Conservation (phyloP, 139 green algal species). For the Coelastrella sp. region DNA sequence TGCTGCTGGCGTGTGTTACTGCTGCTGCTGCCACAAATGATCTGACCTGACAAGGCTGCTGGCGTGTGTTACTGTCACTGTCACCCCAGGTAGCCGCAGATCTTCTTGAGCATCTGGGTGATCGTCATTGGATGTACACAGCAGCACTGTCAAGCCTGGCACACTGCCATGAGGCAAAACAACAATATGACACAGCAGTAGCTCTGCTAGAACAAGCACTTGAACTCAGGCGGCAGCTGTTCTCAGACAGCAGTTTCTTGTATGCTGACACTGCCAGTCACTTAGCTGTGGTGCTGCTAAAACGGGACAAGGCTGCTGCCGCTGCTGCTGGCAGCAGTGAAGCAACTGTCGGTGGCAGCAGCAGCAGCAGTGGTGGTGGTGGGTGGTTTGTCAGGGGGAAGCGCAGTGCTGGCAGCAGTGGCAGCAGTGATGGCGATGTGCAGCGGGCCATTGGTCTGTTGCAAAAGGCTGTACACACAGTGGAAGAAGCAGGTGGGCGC, state of each 20-base stretch:
- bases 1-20: too few species aligned
- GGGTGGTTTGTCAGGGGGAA: conserved; percentile 45
- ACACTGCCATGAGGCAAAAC: conserved; percentile 57
- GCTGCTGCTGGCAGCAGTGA: conserved; percentile 1
- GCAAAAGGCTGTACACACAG: conserved; percentile 43
- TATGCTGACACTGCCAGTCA: conserved; percentile 66
- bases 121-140: conserved; percentile 71
- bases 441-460: conserved; percentile 46
- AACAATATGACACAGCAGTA: conserved; percentile 44
- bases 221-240: conserved; percentile 60
- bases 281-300: conserved; percentile 51
- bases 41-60: too few species aligned
- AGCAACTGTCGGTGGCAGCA: not conserved
- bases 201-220: conserved; percentile 52
- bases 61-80: too few species aligned
- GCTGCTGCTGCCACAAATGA: too few species aligned
- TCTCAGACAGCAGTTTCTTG: conserved; percentile 59
- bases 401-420: conserved; percentile 28
- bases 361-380: not conserved
- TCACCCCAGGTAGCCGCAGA: not conserved
- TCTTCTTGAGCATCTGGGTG: conserved; percentile 57
- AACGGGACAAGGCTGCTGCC: conserved; percentile 35
- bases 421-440: conserved; percentile 14
- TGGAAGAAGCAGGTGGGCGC: conserved; percentile 48
- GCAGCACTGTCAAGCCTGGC: conserved; percentile 73